Conservation (phyloP, 23 red algal genomes). For the Gracilaria caudata region DNA sequence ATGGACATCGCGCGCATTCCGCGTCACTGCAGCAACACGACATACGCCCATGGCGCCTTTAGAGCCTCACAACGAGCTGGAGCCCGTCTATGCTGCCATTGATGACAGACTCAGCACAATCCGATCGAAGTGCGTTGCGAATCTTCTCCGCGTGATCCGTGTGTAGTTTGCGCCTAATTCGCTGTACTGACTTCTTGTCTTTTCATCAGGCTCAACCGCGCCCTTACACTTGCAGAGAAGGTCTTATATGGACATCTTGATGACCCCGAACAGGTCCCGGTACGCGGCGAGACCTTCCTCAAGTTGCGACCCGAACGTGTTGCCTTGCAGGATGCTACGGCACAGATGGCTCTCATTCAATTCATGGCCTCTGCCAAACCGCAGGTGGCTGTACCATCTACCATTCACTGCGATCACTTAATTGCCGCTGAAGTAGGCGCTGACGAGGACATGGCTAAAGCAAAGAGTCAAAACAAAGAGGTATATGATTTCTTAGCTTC, state of each 20-base stretch:
- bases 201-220: slow-evolving; percentile 67
- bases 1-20: slow-evolving; percentile 50
- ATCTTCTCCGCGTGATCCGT: background rate
- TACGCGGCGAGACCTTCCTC: slow-evolving; percentile 95
- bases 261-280: slow-evolving; percentile 69
- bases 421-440: slow-evolving; percentile 95
- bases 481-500: slow-evolving; percentile 95
- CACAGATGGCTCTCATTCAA: slow-evolving; percentile 98
- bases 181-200: slow-evolving; percentile 31
- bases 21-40: slow-evolving; percentile 45
- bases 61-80: slow-evolving; percentile 74
- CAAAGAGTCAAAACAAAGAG: slow-evolving; percentile 90
- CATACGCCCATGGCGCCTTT: slow-evolving; percentile 55
- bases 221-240: slow-evolving; percentile 95
- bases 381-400: slow-evolving; percentile 85
- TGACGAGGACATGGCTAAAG: slow-evolving; percentile 77
- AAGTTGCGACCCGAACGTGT: slow-evolving; percentile 97
- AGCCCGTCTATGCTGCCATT: slow-evolving; percentile 72
- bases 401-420: slow-evolving; percentile 98
- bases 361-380: slow-evolving; percentile 93
- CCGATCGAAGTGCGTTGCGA: slow-evolving; percentile 50
- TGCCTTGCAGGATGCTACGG: slow-evolving; percentile 99
- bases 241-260: slow-evolving; percentile 96
- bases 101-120: slow-evolving; percentile 68
- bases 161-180: background rate